Percentiles rank a stretch among this genome's conserved stretches.
Evolutionary conservation across 179 eudicot species (phyloP).

Genomic region (Beta macrorhiza): DNA sequence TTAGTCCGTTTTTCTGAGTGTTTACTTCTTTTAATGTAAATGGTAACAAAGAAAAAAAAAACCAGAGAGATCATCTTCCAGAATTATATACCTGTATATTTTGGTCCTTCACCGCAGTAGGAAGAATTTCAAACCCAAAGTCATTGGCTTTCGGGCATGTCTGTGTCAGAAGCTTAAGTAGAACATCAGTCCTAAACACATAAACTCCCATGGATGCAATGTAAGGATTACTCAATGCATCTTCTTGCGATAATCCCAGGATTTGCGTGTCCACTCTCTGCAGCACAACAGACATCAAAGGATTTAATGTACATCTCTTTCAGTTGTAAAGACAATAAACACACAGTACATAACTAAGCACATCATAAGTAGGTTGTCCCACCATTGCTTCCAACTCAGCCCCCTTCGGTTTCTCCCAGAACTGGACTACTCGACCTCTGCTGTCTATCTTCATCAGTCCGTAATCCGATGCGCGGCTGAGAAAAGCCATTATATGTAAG

Average conservation of each 20-base stretch:
- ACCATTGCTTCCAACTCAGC: constrained; percentile 76
- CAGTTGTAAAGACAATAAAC: not conserved
- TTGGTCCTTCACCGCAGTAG: constrained; percentile 60
- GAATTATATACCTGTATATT: constrained; percentile 61
- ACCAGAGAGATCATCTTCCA: not conserved
- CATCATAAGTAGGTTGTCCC: constrained; percentile 3
- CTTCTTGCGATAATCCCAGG: constrained; percentile 66
- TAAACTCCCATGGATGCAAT: constrained; percentile 99
- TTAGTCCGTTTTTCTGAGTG: too few species aligned
- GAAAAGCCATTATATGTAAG: not conserved
- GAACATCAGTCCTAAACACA: constrained; percentile 73
- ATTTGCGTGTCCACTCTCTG: constrained; percentile 87
- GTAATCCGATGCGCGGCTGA: constrained; percentile 84
- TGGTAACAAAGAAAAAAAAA: not conserved
- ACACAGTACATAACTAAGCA: not conserved
- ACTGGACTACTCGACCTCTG: constrained; percentile 63
- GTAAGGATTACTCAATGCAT: constrained; percentile 62
- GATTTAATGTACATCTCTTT: not conserved
- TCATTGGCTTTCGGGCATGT: constrained; percentile 42
- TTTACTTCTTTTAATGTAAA: too few species aligned
- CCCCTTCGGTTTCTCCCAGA: constrained; percentile 77
- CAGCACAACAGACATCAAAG: constrained; percentile 19
- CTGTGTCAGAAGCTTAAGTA: constrained; percentile 58
- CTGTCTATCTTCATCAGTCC: constrained; percentile 81
- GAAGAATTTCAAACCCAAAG: constrained; percentile 60